Percentiles rank a stretch among this genome's conserved stretches.
Conservation (phyloP, 352 stramenopile species). For the Phytophthora cryptogea region DNA sequence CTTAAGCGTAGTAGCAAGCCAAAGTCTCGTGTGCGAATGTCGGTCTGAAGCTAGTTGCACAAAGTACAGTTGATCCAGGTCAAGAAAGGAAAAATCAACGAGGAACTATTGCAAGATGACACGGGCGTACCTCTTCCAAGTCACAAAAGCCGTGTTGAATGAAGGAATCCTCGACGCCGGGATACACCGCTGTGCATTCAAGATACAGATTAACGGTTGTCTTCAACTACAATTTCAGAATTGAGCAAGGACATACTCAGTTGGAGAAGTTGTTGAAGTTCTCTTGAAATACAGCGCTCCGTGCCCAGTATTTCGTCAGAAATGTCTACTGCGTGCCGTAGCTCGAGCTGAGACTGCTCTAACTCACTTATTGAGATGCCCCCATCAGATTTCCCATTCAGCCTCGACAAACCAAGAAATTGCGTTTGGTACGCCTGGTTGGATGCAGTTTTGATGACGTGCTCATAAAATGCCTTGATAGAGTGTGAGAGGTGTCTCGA, state of each 20-base stretch:
- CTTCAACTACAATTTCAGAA: background rate
- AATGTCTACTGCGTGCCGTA: conserved; percentile 16
- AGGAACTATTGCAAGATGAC: background rate
- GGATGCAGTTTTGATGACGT: conserved; percentile 28
- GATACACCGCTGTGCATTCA: conserved; percentile 19
- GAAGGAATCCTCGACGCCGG: conserved; percentile 26
- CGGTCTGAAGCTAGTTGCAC: conserved; percentile 30
- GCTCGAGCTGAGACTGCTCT: conserved; percentile 20
- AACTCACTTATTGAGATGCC: conserved; percentile 6
- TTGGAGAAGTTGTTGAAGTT: conserved; percentile 29
- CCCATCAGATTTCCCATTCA: background rate
- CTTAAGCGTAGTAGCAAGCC: conserved; percentile 27
- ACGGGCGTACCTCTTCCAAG: conserved; percentile 24
- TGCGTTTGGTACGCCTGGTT: conserved; percentile 29
- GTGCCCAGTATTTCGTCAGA: conserved; percentile 24
- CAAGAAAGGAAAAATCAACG: background rate
- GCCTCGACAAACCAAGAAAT: background rate
- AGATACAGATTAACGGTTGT: background rate
- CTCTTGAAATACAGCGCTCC: conserved; percentile 22
- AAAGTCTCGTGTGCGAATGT: conserved; percentile 34
- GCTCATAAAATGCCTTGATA: conserved; percentile 44
- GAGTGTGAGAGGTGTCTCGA: conserved; percentile 42
- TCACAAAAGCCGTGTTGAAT: conserved; percentile 24
- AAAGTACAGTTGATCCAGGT: background rate
- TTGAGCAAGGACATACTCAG: conserved; percentile 21